Percentiles rank a stretch among this genome's conserved stretches.
These are phyloP conservation scores for Jatropha podagrica DNA, from an alignment of 441 rosid species.

Conservation along the genomic window DNA sequence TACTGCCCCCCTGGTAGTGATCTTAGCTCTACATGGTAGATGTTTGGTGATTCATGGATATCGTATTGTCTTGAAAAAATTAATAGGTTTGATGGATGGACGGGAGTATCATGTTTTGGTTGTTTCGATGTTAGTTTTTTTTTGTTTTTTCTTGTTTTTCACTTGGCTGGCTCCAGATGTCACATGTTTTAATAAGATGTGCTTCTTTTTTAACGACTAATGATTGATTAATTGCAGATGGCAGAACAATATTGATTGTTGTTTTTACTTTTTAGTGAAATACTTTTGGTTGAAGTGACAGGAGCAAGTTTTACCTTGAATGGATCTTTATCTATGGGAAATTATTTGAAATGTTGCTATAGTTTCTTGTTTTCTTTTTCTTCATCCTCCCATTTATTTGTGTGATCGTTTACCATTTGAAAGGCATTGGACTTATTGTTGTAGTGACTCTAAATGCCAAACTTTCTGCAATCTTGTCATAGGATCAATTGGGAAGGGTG, in stretches of 20 bases:
- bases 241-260: neutral
- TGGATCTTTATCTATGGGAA: neutral
- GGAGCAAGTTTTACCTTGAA: neutral
- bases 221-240: neutral
- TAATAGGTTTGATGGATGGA: neutral
- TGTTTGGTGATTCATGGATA: neutral
- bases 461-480: conserved; percentile 22
- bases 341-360: neutral
- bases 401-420: neutral
- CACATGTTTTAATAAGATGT: neutral
- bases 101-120: neutral
- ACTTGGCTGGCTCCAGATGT: neutral
- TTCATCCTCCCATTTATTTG: neutral
- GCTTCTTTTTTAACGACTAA: neutral
- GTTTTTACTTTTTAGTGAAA: neutral
- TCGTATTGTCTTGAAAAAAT: neutral
- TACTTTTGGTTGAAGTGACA: neutral
- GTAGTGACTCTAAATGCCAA: neutral
- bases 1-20: no score
- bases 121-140: neutral
- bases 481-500: conserved; percentile 95
- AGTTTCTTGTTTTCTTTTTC: neutral
- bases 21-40: no score
- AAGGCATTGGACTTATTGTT: neutral
- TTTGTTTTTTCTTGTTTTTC: no score